Conservation (phyloP, 352 stramenopile species). For the Phytophthora syringae region DNA sequence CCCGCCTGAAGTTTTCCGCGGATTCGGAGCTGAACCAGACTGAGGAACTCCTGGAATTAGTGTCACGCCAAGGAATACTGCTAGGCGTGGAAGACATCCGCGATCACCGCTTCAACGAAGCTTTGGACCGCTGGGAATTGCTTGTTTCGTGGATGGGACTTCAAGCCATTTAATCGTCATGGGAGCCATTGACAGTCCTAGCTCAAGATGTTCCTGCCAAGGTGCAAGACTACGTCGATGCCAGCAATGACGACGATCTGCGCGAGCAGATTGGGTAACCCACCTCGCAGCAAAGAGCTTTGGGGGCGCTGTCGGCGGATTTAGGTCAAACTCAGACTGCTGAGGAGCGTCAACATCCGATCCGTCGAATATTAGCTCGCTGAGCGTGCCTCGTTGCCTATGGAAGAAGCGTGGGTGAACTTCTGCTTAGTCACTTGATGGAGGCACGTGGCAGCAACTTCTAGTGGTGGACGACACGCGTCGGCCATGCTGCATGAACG, state of each 20-base stretch:
- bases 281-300: neutral
- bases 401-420: too few relatives aligned
- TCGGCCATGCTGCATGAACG: too few relatives aligned
- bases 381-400: too few relatives aligned
- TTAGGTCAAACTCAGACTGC: too few relatives aligned
- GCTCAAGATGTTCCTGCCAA: constrained; percentile 2
- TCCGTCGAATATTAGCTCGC: too few relatives aligned
- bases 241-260: neutral
- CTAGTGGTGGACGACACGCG: too few relatives aligned
- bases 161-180: constrained; percentile 8
- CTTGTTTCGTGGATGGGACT: constrained; percentile 16
- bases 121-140: constrained; percentile 7
- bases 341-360: too few relatives aligned
- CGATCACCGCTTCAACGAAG: constrained; percentile 11
- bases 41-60: neutral
- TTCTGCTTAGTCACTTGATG: too few relatives aligned
- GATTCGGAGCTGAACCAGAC: neutral
- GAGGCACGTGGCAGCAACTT: too few relatives aligned
- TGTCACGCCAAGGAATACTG: neutral
- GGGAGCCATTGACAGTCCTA: neutral
- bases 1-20: neutral
- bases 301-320: too few relatives aligned
- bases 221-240: constrained; percentile 2
- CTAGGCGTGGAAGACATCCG: neutral
- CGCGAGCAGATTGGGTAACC: neutral